A percentile compares a stretch with the other conserved stretches of the same genome.
phyloP scores from a whole-genome alignment of 352 stramenopile genomes.

The Globisporangium solare region DNA sequence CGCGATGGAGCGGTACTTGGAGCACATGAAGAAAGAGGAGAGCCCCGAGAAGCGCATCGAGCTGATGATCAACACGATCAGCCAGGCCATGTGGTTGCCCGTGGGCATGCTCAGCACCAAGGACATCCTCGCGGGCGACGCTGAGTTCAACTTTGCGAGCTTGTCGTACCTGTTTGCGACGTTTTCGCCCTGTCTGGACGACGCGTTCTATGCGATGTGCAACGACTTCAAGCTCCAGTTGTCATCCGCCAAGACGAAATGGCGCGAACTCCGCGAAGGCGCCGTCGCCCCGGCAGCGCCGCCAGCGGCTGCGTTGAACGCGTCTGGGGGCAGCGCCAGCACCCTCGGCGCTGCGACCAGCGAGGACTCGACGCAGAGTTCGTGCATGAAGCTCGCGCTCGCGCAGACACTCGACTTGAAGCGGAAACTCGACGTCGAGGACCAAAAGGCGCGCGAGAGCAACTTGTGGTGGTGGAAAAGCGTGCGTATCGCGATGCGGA shows the following conservation, averaged over 20 bases:
- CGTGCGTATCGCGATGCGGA: slow-evolving; percentile 64
- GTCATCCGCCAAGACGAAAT: slow-evolving; percentile 45
- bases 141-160: slow-evolving; percentile 72
- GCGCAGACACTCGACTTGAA: slow-evolving; percentile 75
- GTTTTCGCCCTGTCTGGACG: slow-evolving; percentile 47
- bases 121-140: slow-evolving; percentile 66
- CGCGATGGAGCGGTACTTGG: slow-evolving; percentile 66
- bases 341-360: background rate
- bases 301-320: slow-evolving; percentile 1
- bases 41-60: slow-evolving; percentile 55
- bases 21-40: slow-evolving; percentile 48
- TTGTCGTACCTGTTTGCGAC: slow-evolving; percentile 71
- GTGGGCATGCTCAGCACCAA: slow-evolving; percentile 50
- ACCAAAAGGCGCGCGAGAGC: slow-evolving; percentile 52
- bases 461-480: slow-evolving; percentile 70
- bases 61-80: slow-evolving; percentile 66
- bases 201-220: slow-evolving; percentile 40
- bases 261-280: slow-evolving; percentile 53
- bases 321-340: background rate
- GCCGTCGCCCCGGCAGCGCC: slow-evolving; percentile 10
- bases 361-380: slow-evolving; percentile 31
- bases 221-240: slow-evolving; percentile 55
- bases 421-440: slow-evolving; percentile 49
- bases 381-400: slow-evolving; percentile 65
- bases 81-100: slow-evolving; percentile 68